Evolutionary conservation across 768 basidiomycete genomes (phyloP), one percentile per base, ranked within the genome.

Genomic region (Mycena polygramma): DNA sequence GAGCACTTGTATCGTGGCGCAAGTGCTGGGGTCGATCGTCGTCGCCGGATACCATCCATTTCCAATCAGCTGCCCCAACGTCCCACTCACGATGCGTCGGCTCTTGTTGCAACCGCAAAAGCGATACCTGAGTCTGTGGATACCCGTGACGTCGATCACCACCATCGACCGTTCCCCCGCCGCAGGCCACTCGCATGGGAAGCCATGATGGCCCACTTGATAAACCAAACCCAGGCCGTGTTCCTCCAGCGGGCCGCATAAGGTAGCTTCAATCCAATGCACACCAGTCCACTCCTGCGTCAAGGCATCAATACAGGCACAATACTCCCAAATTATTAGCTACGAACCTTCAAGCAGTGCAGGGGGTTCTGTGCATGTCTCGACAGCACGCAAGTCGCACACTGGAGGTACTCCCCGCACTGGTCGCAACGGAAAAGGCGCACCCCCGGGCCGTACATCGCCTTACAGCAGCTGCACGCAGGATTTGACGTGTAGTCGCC

Each of bases 31-130:
- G 7, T 73, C 51, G 0, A 59, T 30, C 0, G 55, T 24, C 1
- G 74, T 75, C 0, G 75, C 76, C 0, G 68, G 62, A 41, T 69
- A 69, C 68, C 68, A 69, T 2, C 36, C 37, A 26, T 69, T 62
- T 0, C 45, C 15, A 19, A 69, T 37, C 13, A 69, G 51, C 11
- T 69, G 68, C 14, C 53, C 57, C 22, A 11, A 26, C 22, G 22
- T 13, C 9, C 13, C 11, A 22, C 22, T 22, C 20, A 17, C 41
- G 3, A 63, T 43, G 22, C 36, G 57, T 53, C 59, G 57, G 45
- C 19, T 10, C 53, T 26, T 39, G 9, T 59, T 24, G 48, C 72
- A 73, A 1, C 14, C 54, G 49, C 72, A 73, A 26, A 36, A 67
- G 0, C 20, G 58, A 17, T 48, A 7, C 10, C 35, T 26, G 3